phyloP scores from a whole-genome alignment of 2,329 filamentous ascomycete species.

The Domatiomyces globalis region DNA sequence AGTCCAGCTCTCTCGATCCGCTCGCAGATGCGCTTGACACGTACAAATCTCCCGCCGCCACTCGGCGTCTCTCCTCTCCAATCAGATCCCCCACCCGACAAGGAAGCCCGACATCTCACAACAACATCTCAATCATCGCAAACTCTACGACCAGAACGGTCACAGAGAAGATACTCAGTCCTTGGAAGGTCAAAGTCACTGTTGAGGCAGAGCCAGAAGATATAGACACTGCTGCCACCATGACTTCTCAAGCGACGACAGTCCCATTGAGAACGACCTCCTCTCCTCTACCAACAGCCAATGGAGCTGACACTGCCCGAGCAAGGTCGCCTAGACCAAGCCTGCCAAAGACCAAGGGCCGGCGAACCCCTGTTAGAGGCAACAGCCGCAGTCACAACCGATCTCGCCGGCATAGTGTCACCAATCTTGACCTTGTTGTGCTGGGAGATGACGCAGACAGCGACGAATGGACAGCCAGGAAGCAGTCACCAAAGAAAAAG shows the following conservation, averaged over 20 bases:
- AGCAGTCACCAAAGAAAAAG: constrained; percentile 9
- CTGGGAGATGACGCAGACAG: constrained; percentile 16
- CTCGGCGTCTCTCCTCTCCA: constrained; percentile 2
- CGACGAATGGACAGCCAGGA: constrained; percentile 15
- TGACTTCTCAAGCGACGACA: constrained; percentile 24
- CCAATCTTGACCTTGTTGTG: constrained; percentile 15
- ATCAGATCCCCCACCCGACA: neutral
- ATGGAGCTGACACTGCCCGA: too few species aligned
- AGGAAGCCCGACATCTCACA: neutral
- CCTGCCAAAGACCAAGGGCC: constrained; percentile 6
- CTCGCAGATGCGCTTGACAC: constrained; percentile 11
- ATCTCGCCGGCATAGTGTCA: constrained; percentile 15
- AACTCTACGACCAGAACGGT: constrained; percentile 8
- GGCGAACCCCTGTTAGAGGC: constrained; percentile 8
- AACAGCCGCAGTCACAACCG: constrained; percentile 4
- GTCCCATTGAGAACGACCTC: constrained; percentile 27
- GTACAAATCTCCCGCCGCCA: constrained; percentile 1
- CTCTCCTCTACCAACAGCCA: neutral
- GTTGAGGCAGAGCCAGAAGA: constrained; percentile 34
- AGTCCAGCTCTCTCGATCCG: constrained; percentile 18
- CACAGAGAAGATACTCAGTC: constrained; percentile 26
- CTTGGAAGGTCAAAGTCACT: constrained; percentile 35
- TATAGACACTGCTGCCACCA: constrained; percentile 17
- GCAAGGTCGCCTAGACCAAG: neutral
- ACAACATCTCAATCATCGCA: constrained; percentile 1